Base-by-base conservation (phyloP, 805 yeast genomes). In the Starmerella tilneyi region DNA sequence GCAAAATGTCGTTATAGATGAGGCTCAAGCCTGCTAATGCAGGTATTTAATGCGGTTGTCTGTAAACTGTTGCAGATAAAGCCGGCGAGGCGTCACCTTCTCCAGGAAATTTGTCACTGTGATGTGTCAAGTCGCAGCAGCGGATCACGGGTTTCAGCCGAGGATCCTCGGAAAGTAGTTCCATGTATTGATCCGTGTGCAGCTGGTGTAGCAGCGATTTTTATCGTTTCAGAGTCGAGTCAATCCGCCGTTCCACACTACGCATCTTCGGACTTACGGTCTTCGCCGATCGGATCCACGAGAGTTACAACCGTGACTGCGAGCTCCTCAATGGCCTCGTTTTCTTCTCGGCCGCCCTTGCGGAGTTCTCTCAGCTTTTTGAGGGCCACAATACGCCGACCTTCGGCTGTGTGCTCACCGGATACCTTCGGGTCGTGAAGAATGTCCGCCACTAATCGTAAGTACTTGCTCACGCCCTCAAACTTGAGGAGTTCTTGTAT, bases 321-420 rank as follows among this genome's bases (percentile, higher is more conserved):
- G 60, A 83, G 81, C 53, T 81, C 89, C 58, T 82, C 88, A 4
- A 84, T 76, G 20, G 78, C 61, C 49, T 67, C 75, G 56, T 84
- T 84, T 41, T 73, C 74, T 52, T 83, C 84, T 0, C 67, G 44
- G 0, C 94, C 94, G 5, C 81, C 79, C 3, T 56, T 58, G 27
- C 94, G 63, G 13, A 84, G 63, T 44, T 75, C 76, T 7, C 74
- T 67, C 9, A 84, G 63, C 52, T 80, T 77, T 53, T 74, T 70
- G 49, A 76, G 71, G 2, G 83, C 83, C 11, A 80, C 69, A 21
- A 73, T 79, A 20, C 64, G 52, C 28, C 83, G 61, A 17, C 78
- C 77, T 20, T 79, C 84, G 9, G 60, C 47, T 16, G 70, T 68
- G 19, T 64, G 62, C 51, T 77, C 83, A 9, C 70, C 69, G 3